These are phyloP conservation scores for Magnolia changhungtana DNA, from an alignment of 164 flowering plant species.

Conservation along the genomic window DNA sequence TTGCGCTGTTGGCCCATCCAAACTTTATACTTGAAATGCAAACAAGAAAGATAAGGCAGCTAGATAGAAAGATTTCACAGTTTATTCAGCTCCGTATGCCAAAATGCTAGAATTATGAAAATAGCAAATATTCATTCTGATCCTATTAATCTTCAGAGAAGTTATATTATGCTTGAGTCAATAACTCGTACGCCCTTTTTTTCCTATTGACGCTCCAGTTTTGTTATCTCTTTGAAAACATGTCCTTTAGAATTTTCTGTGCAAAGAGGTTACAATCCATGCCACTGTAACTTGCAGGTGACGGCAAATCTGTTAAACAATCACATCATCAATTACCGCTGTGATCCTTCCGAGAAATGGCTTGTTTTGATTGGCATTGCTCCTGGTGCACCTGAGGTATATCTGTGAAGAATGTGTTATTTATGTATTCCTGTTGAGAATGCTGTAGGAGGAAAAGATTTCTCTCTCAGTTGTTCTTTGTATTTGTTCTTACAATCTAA, in stretches of 20 bases:
- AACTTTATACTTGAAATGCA: too few species aligned
- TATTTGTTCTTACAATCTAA: background rate
- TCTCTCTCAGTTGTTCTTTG: background rate
- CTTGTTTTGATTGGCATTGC: constrained; percentile 97
- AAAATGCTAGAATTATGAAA: too few species aligned
- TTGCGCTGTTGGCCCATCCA: too few species aligned
- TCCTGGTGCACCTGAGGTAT: constrained; percentile 90
- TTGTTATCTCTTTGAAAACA: background rate
- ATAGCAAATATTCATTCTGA: too few species aligned
- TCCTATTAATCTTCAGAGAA: too few species aligned
- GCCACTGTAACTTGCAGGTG: constrained; percentile 48
- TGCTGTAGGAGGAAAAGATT: too few species aligned
- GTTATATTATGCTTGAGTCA: background rate
- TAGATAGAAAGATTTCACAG: too few species aligned
- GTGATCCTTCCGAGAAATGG: constrained; percentile 97
- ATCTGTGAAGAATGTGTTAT: background rate
- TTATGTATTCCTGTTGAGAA: constrained; percentile 17
- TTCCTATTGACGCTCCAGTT: too few species aligned
- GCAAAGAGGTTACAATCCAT: background rate
- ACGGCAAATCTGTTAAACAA: constrained; percentile 87
- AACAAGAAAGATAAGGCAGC: too few species aligned
- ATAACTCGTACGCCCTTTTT: background rate
- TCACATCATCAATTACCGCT: constrained; percentile 90
- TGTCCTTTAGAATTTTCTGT: background rate
- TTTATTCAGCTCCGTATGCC: too few species aligned